These are phyloP conservation scores for Venturia pyrina DNA, from an alignment of 2,329 filamentous ascomycete genomes.

Conservation along the genomic window DNA sequence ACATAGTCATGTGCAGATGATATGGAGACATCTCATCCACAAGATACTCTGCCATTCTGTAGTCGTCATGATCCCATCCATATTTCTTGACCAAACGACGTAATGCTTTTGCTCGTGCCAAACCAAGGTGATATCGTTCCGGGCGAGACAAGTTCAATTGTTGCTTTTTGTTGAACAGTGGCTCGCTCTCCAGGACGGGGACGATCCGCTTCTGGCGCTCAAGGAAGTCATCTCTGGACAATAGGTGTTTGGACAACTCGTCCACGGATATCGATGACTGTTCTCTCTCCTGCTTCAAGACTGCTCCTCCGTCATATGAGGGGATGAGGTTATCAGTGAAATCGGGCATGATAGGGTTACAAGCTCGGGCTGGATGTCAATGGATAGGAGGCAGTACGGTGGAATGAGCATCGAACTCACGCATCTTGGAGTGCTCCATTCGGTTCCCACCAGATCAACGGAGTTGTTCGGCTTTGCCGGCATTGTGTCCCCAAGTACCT, in stretches of 20 bases:
- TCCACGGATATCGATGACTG: constrained; percentile 34
- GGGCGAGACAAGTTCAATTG: constrained; percentile 42
- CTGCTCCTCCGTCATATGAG: constrained; percentile 34
- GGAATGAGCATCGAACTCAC: not conserved
- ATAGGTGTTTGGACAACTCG: constrained; percentile 37
- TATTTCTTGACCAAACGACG: constrained; percentile 36
- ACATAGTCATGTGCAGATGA: constrained; percentile 43
- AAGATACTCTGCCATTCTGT: constrained; percentile 42
- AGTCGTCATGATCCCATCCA: constrained; percentile 40
- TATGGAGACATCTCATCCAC: constrained; percentile 45
- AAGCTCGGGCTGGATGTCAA: not conserved
- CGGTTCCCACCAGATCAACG: no score
- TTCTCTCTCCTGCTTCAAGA: constrained; percentile 35
- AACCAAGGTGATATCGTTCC: constrained; percentile 42
- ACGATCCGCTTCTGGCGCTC: constrained; percentile 38
- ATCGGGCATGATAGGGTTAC: constrained; percentile 30
- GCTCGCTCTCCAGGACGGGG: constrained; percentile 34
- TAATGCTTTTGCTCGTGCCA: constrained; percentile 42
- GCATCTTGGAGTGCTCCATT: not conserved
- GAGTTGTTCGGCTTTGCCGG: no score
- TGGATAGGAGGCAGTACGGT: not conserved
- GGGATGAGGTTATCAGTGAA: constrained; percentile 41
- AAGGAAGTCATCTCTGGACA: constrained; percentile 38
- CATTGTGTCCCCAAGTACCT: no score
- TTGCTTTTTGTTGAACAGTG: constrained; percentile 40